phyloP scores from a whole-genome alignment of 139 green algal species.

The Chlorella sp. region DNA sequence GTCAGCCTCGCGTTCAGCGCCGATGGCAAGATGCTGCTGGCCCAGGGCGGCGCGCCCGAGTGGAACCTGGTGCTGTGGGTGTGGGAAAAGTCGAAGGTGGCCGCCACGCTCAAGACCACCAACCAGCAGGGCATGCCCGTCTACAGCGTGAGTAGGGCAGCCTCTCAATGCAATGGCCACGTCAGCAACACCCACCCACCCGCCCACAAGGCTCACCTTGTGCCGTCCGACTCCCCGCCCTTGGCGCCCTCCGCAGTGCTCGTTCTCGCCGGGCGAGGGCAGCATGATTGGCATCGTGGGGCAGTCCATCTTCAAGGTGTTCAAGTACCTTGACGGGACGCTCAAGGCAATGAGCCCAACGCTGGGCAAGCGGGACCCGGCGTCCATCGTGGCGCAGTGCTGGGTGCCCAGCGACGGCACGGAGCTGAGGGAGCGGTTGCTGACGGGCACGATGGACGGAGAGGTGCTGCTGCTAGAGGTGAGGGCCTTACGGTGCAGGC shows the following conservation, averaged over 20 bases:
- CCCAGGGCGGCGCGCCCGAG: slow-evolving; percentile 76
- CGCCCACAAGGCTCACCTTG: neutral
- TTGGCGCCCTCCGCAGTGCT: slow-evolving; percentile 44
- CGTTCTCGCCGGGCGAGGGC: slow-evolving; percentile 48
- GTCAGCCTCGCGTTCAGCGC: slow-evolving; percentile 75
- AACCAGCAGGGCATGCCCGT: slow-evolving; percentile 37
- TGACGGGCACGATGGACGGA: slow-evolving; percentile 67
- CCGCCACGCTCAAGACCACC: slow-evolving; percentile 33
- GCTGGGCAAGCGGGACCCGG: slow-evolving; percentile 40
- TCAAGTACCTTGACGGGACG: slow-evolving; percentile 42
- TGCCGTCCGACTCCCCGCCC: neutral
- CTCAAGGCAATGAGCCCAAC: slow-evolving; percentile 42
- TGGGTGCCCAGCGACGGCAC: slow-evolving; percentile 49
- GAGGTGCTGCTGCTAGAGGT: slow-evolving; percentile 77
- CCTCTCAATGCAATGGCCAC: too few relatives aligned
- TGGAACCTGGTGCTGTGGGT: slow-evolving; percentile 83
- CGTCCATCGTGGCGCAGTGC: slow-evolving; percentile 1
- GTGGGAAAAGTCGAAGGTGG: slow-evolving; percentile 87
- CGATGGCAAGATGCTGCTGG: slow-evolving; percentile 74
- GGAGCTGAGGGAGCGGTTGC: slow-evolving; percentile 54
- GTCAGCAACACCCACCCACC: too few relatives aligned
- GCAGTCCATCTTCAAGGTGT: slow-evolving; percentile 56
- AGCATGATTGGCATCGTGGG: slow-evolving; percentile 53
- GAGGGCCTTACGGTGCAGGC: slow-evolving; percentile 4
- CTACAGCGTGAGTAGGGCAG: slow-evolving; percentile 18